A percentile compares a stretch with the other conserved stretches of the same genome.
Conservation (phyloP, 2,329 filamentous ascomycete species). For the Gaeumannomyces sp. region DNA sequence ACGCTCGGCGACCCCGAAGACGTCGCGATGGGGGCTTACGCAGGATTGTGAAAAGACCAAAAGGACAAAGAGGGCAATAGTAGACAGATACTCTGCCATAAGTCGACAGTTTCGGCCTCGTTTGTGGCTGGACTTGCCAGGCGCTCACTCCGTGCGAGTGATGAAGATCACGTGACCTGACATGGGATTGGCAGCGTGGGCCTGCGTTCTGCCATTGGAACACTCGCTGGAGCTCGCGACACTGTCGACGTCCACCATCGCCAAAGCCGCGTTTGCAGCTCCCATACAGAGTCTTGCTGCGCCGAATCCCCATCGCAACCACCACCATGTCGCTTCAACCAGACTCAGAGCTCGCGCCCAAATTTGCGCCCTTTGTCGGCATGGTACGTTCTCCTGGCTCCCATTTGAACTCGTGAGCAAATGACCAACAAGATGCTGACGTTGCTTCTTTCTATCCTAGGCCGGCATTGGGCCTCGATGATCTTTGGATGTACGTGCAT, state of each 20-base stretch:
- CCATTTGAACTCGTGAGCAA: background rate
- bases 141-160: background rate
- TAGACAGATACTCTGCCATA: background rate
- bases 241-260: background rate
- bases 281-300: background rate
- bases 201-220: background rate
- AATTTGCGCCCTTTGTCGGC: conserved; percentile 83
- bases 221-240: background rate
- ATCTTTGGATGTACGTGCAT: conserved; percentile 68
- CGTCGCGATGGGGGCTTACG: too few relatives aligned
- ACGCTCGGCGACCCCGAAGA: background rate
- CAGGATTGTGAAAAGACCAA: too few relatives aligned
- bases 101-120: background rate
- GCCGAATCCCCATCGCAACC: background rate
- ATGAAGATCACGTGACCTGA: background rate
- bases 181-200: background rate
- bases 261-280: background rate
- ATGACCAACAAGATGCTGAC: background rate
- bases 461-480: conserved; percentile 75
- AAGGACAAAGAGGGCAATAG: too few relatives aligned
- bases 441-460: conserved; percentile 31
- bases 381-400: conserved; percentile 55
- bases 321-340: background rate
- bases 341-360: conserved; percentile 61
- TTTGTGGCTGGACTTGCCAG: background rate